phyloP scores from a whole-genome alignment of 2,329 filamentous ascomycete genomes.

The Nothomitra cinnamomea region DNA sequence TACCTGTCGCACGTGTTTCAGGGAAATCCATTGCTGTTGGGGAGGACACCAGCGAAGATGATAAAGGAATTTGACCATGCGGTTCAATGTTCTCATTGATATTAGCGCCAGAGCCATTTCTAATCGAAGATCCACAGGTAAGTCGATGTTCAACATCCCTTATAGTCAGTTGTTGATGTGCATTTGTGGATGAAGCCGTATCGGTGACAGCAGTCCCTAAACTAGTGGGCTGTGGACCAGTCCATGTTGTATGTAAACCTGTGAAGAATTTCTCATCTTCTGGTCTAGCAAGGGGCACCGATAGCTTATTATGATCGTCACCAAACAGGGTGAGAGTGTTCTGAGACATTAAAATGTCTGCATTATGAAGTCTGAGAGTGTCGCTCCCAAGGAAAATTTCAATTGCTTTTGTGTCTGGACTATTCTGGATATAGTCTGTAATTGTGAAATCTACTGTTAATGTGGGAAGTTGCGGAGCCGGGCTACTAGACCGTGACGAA shows the following conservation, averaged over 20 bases:
- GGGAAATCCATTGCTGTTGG: neutral
- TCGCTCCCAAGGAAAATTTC: constrained; percentile 86
- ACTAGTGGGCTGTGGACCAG: constrained; percentile 12
- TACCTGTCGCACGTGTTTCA: neutral
- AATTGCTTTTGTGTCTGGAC: constrained; percentile 43
- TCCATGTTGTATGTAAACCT: constrained; percentile 44
- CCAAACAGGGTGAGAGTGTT: constrained; percentile 80
- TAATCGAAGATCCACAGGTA: neutral
- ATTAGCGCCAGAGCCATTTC: neutral
- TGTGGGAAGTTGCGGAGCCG: constrained; percentile 64
- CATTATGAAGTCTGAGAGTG: constrained; percentile 67
- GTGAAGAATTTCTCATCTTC: constrained; percentile 75
- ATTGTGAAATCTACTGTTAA: constrained; percentile 67
- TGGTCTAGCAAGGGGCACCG: constrained; percentile 79
- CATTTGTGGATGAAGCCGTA: constrained; percentile 4
- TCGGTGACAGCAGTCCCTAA: constrained; percentile 7
- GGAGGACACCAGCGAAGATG: neutral
- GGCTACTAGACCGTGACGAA: constrained; percentile 55
- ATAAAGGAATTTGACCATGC: neutral
- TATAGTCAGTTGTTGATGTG: neutral
- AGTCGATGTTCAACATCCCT: neutral
- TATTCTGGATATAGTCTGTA: constrained; percentile 35
- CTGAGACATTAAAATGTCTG: constrained; percentile 80
- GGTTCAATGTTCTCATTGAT: neutral
- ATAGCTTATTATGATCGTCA: constrained; percentile 70